These are phyloP conservation scores for Hirsutella minnesotensis DNA, from an alignment of 2,329 filamentous ascomycete species.

Conservation along the genomic window DNA sequence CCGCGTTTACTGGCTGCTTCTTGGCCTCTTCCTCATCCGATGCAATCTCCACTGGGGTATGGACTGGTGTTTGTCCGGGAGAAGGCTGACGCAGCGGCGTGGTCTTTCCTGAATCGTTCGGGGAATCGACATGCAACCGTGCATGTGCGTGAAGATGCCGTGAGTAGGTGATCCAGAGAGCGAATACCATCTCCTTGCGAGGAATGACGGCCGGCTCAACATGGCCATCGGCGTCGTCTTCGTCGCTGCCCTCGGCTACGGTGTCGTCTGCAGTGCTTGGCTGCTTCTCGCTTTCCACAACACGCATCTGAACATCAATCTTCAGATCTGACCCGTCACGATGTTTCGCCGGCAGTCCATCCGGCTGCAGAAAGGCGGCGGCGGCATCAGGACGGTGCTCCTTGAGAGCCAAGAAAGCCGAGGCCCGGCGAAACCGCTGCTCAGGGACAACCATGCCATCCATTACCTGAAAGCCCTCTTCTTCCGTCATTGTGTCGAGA, in stretches of 20 bases:
- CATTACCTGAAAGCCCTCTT: slow-evolving; percentile 70
- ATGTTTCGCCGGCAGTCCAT: slow-evolving; percentile 75
- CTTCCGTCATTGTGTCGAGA: slow-evolving; percentile 67
- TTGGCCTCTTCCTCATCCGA: slow-evolving; percentile 38
- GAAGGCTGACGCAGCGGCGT: slow-evolving; percentile 71
- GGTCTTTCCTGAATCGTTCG: slow-evolving; percentile 47
- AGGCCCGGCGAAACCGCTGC: slow-evolving; percentile 84
- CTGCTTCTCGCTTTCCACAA: slow-evolving; percentile 78
- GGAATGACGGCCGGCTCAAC: slow-evolving; percentile 34
- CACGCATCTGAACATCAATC: slow-evolving; percentile 92
- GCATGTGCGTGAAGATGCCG: slow-evolving; percentile 69
- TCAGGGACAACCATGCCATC: slow-evolving; percentile 97
- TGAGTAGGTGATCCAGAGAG: slow-evolving; percentile 95
- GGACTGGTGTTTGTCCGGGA: slow-evolving; percentile 54
- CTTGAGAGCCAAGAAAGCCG: slow-evolving; percentile 70
- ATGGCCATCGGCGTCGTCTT: slow-evolving; percentile 29
- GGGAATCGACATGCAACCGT: slow-evolving; percentile 46
- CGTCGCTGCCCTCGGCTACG: slow-evolving; percentile 49
- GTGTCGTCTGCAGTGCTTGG: slow-evolving; percentile 48
- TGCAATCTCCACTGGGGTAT: slow-evolving; percentile 43
- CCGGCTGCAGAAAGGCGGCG: slow-evolving; percentile 69
- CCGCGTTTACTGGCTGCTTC: slow-evolving; percentile 26
- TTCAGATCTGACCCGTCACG: slow-evolving; percentile 85
- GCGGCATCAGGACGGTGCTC: slow-evolving; percentile 72
- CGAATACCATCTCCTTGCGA: slow-evolving; percentile 74